Base-by-base conservation (phyloP, 78 protist genomes). In the Planoprotostelium fungivorum region DNA sequence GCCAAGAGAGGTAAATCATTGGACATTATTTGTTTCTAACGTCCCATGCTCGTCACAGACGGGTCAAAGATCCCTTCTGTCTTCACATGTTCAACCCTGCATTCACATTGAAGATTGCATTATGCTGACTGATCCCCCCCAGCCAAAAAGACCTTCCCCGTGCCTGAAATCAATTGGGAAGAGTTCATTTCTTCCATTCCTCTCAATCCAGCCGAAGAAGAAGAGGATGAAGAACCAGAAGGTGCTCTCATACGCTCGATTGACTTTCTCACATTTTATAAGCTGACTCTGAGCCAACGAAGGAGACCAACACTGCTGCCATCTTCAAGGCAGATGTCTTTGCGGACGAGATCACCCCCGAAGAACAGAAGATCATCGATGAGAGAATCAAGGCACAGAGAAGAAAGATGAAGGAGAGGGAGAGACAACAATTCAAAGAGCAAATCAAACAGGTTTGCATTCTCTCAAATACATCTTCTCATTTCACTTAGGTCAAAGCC, bases 321-420 rank as follows among this genome's bases (percentile, higher is more conserved):
- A 63, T 87, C 36, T 63, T 39, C 0, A 87, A 87, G 83, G 83
- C 5, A 29, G n/a, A 38, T 31, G 83, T 87, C 36, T 87, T 87
- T 35, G 36, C 31, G 10, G 89, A 38, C 0, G 34, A 10, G 29
- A 0, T 87, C 38, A 38, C 63, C 1, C 84, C 38, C 0, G 83
- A 38, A 9, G 89, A 87, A 9, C 89, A 34, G 25, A 63, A 39
- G 34, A 87, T 37, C 36, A 37, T 37, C 35, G 1, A 38, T 36
- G 36, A 87, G 89, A 39, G 89, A 28, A 38, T 87, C 34, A 34
- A 37, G 35, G 37, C n/a, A 0, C 73, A 87, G 89, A 29, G 51
- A 63, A 29, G 36, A 35, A 31, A 38, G 83, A 10, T 38, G 63
- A 16, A 0, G 83, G 73, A 29, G 0, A 0, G 1, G 29, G 36